These are phyloP conservation scores for Tausonia pullulans DNA, from an alignment of 1,284 basidiomycete genomes.

Conservation along the genomic window DNA sequence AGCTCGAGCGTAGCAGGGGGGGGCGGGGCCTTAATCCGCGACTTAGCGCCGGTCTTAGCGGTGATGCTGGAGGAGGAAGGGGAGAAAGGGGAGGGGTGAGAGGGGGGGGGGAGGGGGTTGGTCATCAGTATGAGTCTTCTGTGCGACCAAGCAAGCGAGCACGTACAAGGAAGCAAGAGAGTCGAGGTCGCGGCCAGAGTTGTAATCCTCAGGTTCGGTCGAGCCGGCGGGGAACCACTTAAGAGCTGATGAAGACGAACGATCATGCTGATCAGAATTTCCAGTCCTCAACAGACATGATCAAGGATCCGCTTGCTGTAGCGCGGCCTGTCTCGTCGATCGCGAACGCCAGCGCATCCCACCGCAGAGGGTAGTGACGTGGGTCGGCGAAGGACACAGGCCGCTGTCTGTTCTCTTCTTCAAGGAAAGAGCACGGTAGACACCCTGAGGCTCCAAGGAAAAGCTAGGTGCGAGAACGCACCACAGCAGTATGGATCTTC, in stretches of 20 bases:
- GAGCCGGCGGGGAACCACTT: conserved; percentile 73
- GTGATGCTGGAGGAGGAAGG: conserved; percentile 46
- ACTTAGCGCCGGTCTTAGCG: conserved; percentile 64
- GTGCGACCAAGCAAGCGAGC: conserved; percentile 1
- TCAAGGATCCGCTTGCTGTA: too few species aligned
- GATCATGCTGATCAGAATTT: too few species aligned
- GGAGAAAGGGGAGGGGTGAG: background rate
- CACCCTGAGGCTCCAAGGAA: too few species aligned
- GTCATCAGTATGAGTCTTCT: background rate
- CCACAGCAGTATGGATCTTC: too few species aligned
- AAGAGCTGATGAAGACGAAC: conserved; percentile 45
- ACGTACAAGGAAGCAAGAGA: conserved; percentile 56
- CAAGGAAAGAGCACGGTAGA: too few species aligned
- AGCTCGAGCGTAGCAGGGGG: conserved; percentile 61
- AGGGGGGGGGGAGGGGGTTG: background rate
- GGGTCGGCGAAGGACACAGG: too few species aligned
- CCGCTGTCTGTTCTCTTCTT: too few species aligned
- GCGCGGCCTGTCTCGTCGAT: background rate
- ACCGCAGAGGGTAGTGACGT: background rate
- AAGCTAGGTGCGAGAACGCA: too few species aligned
- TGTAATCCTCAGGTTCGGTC: conserved; percentile 57
- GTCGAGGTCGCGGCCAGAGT: conserved; percentile 70
- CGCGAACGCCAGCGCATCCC: background rate
- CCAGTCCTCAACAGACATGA: too few species aligned
- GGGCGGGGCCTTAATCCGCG: conserved; percentile 71